Conservation (phyloP, 2,329 filamentous ascomycete genomes). For the Aureobasidium sp. region DNA sequence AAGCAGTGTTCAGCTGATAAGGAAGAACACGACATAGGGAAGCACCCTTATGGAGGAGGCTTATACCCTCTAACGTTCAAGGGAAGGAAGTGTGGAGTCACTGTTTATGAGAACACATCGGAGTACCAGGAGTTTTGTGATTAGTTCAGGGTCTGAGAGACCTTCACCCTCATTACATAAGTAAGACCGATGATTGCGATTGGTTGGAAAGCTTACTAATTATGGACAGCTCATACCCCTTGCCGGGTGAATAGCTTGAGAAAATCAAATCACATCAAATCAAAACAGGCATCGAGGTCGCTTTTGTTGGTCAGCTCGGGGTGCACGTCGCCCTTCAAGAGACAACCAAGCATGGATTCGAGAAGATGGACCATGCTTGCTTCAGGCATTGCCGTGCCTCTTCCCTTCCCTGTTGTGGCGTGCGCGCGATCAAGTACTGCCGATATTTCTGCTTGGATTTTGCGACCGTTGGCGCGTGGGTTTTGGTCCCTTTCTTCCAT, state of each 20-base stretch:
- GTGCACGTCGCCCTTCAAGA: neutral
- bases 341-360: neutral
- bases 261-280: neutral
- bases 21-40: too few relatives aligned
- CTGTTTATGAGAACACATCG: neutral
- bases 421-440: neutral
- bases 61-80: too few relatives aligned
- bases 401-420: neutral
- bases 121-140: neutral
- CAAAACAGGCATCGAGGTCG: constrained; percentile 4
- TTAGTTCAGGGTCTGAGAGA: constrained; percentile 12
- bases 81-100: neutral
- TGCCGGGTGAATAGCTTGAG: neutral
- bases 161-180: constrained; percentile 11
- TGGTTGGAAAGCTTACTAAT: neutral
- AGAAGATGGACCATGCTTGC: neutral
- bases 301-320: constrained; percentile 1
- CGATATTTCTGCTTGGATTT: neutral
- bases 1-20: too few relatives aligned
- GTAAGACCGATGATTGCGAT: constrained; percentile 8
- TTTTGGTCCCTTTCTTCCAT: constrained; percentile 1
- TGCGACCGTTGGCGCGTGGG: constrained; percentile 8
- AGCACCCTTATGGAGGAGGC: too few relatives aligned
- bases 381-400: neutral
- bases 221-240: neutral